Evolutionary conservation across 192 early-diverging fungal genomes (phyloP), one percentile per base, ranked within the genome.

Genomic region (Podila clonocystis): DNA sequence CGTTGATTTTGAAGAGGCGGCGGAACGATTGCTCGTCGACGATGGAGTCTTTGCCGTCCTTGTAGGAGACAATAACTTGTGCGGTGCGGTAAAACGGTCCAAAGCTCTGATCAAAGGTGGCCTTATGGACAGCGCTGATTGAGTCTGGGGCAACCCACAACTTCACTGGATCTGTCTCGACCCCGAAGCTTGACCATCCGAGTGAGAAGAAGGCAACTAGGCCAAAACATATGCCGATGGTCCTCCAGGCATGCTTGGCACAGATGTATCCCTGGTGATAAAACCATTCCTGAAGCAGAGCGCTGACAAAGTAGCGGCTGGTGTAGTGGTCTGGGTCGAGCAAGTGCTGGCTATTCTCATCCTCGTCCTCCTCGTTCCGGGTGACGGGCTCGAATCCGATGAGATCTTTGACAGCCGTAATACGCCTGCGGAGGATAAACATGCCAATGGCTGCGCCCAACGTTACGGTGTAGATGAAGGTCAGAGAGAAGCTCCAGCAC

Each of bases 71-170:
- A 67, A 91, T 84, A 20, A 91, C 68, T 61, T 91, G 91, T 1
- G 88, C 83, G 5, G 91, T 91, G n/a, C 91, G 85, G 67, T 91
- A 91, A 68, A 91, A 91, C 2, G 91, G 91, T 4, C 86, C 83
- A 71, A 91, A 90, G 75, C 88, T 82, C 30, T 85, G 70, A 52
- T 91, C 91, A 79, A 90, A 91, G 59, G 84, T 86, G 12, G 84
- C 74, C 75, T 91, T 91, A 50, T 86, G 85, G 3, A 82, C 58
- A 3, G 87, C 82, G 8, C 86, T 87, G n/a, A 72, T 70, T 4
- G 89, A 89, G 11, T 82, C 82, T 20, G 91, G 88, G 2, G 89
- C 82, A 0, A 91, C 91, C 91, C 91, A 91, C 0, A 91, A 75
- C 33, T 86, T 84, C 50, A 89, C 85, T 6, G 90, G 90, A 62